Conservation (phyloP, 2,329 filamentous ascomycete species). For the Stagonosporopsis cucurbitacearum region DNA sequence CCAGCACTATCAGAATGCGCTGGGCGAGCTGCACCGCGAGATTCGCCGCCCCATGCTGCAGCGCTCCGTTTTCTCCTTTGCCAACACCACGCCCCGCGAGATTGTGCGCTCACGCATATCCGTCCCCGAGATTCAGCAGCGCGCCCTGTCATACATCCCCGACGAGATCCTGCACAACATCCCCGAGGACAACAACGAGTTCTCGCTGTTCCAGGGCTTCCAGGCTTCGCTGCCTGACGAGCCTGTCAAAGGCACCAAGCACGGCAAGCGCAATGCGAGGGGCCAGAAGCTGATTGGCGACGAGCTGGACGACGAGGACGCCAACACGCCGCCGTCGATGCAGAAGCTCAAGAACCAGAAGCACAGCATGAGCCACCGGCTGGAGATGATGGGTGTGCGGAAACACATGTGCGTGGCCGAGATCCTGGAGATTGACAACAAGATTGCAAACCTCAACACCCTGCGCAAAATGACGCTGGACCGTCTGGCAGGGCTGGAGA, state of each 20-base stretch:
- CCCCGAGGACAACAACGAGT: conserved; percentile 82
- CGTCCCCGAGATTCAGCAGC: conserved; percentile 89
- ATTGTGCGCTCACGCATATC: conserved; percentile 91
- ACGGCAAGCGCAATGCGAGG: conserved; percentile 72
- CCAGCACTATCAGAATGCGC: conserved; percentile 81
- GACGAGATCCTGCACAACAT: conserved; percentile 91
- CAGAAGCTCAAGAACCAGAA: conserved; percentile 80
- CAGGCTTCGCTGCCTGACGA: conserved; percentile 84
- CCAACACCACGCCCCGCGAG: conserved; percentile 90
- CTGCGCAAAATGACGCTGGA: conserved; percentile 95
- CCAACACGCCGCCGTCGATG: conserved; percentile 69
- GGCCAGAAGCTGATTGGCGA: conserved; percentile 76
- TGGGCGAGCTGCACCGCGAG: conserved; percentile 89
- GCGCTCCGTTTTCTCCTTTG: conserved; percentile 88
- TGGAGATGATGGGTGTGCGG: conserved; percentile 89
- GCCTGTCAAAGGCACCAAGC: conserved; percentile 55
- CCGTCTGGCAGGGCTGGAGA: conserved; percentile 81
- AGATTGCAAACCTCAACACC: conserved; percentile 88
- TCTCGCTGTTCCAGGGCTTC: conserved; percentile 96
- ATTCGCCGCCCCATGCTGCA: conserved; percentile 83
- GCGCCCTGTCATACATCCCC: conserved; percentile 84
- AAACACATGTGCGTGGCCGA: conserved; percentile 99
- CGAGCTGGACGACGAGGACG: conserved; percentile 60
- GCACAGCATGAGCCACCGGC: conserved; percentile 76
- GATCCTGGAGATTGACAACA: conserved; percentile 95